A percentile compares a stretch with the other conserved stretches of the same genome.
These are phyloP conservation scores for Blastobotrys petasosporus DNA, from an alignment of 1,139 yeast genomes.

Conservation along the genomic window DNA sequence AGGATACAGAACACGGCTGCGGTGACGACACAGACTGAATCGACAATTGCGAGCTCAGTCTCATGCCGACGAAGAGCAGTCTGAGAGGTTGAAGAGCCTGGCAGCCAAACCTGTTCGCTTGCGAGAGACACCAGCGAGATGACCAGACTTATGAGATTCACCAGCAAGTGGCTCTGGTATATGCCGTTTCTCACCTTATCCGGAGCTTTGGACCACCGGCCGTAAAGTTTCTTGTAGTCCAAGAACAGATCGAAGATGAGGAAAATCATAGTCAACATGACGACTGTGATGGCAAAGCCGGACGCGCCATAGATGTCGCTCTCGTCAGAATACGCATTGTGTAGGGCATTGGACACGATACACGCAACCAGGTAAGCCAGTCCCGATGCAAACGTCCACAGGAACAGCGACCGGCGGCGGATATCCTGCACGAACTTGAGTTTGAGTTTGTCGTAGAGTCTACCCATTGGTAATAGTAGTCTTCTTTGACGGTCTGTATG, in stretches of 20 bases:
- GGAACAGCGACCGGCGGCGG: background rate
- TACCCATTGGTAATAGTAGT: background rate
- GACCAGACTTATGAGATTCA: background rate
- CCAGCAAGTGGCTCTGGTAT: background rate
- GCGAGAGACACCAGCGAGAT: too few relatives aligned
- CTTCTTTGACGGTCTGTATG: background rate
- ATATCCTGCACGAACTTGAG: background rate
- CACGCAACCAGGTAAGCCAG: background rate
- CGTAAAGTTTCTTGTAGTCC: background rate
- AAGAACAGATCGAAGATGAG: background rate
- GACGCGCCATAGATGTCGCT: background rate
- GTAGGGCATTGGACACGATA: background rate
- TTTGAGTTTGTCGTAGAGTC: background rate
- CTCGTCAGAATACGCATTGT: background rate
- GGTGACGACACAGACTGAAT: conserved; percentile 14
- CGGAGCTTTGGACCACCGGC: background rate
- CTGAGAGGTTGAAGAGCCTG: too few relatives aligned
- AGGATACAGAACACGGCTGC: conserved; percentile 17
- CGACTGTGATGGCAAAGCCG: background rate
- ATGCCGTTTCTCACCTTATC: background rate
- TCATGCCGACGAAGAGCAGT: too few relatives aligned
- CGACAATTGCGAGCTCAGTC: conserved; percentile 11
- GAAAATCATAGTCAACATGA: background rate
- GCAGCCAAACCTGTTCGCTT: too few relatives aligned
- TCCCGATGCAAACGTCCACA: background rate